These are phyloP conservation scores for Orbilia oligospora DNA, from an alignment of 2,329 filamentous ascomycete genomes.

Conservation along the genomic window DNA sequence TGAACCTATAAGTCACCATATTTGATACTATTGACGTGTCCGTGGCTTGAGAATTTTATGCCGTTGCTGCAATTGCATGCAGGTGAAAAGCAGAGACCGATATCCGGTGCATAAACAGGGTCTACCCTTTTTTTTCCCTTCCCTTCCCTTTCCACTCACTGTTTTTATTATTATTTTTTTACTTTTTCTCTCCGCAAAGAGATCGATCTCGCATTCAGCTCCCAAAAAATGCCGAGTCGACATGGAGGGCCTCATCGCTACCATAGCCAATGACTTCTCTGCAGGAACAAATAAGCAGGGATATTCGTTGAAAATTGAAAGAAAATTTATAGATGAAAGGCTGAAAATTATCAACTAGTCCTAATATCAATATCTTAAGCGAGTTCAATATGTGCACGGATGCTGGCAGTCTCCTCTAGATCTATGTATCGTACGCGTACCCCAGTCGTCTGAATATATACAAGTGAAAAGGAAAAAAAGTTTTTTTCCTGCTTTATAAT, in stretches of 20 bases:
- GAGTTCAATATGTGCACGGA: constrained; percentile 24
- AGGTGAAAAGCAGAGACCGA: background rate
- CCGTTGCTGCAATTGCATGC: constrained; percentile 4
- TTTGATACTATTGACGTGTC: constrained; percentile 45
- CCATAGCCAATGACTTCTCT: constrained; percentile 36
- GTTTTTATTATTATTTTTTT: too few relatives aligned
- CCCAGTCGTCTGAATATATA: constrained; percentile 14
- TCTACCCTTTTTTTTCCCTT: constrained; percentile 10
- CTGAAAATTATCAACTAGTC: constrained; percentile 13
- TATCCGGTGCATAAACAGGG: constrained; percentile 4
- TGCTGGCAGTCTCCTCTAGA: constrained; percentile 1
- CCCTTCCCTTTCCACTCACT: too few relatives aligned
- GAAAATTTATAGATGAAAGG: constrained; percentile 28
- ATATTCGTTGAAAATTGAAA: constrained; percentile 5
- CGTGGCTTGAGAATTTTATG: constrained; percentile 49
- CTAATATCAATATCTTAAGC: constrained; percentile 30
- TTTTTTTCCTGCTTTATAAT: background rate
- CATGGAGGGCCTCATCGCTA: constrained; percentile 32
- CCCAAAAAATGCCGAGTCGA: constrained; percentile 12
- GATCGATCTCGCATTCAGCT: constrained; percentile 33
- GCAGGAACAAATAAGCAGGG: constrained; percentile 24
- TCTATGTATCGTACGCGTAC: constrained; percentile 23
- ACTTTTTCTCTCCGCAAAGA: constrained; percentile 16
- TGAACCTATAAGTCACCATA: constrained; percentile 25
- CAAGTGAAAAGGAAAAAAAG: background rate